Conservation (phyloP, 208 protist genomes). For the Naegleria gruberi region DNA sequence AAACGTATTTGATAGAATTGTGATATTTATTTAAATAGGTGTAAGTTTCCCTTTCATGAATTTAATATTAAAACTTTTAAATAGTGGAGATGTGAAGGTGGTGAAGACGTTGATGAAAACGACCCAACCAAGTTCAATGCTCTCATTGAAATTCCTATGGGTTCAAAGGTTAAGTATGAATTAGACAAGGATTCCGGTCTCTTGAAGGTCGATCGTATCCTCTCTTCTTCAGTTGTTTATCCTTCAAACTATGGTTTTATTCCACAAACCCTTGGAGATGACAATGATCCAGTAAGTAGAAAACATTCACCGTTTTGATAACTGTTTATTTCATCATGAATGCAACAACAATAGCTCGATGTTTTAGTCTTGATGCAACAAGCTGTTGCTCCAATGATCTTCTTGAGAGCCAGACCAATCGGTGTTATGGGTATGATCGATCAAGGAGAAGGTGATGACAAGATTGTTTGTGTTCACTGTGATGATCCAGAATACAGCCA, state of each 20-base stretch:
- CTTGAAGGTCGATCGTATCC: slow-evolving; percentile 23
- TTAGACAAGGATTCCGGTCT: slow-evolving; percentile 25
- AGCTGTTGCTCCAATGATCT: slow-evolving; percentile 3
- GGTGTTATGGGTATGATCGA: slow-evolving; percentile 24
- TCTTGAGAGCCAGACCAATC: slow-evolving; percentile 21
- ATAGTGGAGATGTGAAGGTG: slow-evolving; percentile 9
- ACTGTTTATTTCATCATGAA: too few species aligned
- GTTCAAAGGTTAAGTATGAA: slow-evolving; percentile 33
- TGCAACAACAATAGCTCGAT: slow-evolving; percentile 9
- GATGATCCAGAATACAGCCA: slow-evolving; percentile 28
- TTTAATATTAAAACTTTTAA: neutral
- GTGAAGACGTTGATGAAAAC: neutral
- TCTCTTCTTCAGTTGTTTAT: slow-evolving; percentile 30
- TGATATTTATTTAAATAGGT: too few species aligned
- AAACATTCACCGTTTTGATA: too few species aligned
- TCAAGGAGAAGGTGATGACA: slow-evolving; percentile 24
- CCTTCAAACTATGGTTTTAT: slow-evolving; percentile 32
- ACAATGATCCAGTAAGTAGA: slow-evolving; percentile 19
- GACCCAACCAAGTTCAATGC: slow-evolving; percentile 8
- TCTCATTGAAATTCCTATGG: slow-evolving; percentile 32
- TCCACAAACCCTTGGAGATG: slow-evolving; percentile 31
- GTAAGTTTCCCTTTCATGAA: too few species aligned
- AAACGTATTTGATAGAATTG: too few species aligned
- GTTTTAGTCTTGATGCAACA: slow-evolving; percentile 25
- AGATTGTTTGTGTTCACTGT: slow-evolving; percentile 25